Evolutionary conservation across 352 stramenopile genomes (phyloP).

Genomic region (Pythium brachiatum): DNA sequence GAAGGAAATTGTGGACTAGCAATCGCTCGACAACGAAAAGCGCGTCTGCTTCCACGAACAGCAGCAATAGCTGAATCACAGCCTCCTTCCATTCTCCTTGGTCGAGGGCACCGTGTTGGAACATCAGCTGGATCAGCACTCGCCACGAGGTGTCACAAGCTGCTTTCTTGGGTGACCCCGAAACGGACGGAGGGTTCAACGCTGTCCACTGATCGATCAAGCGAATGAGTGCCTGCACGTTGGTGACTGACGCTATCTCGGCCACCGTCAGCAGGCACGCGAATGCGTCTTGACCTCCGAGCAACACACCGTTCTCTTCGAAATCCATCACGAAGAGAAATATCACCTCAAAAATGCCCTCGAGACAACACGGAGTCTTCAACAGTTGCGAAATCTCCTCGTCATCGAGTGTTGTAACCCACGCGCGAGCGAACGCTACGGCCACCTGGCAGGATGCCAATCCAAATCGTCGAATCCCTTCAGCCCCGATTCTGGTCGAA

Average conservation of each 20-base stretch:
- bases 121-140: not conserved
- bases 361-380: not conserved
- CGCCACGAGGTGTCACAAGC: not conserved
- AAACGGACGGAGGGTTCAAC: not conserved
- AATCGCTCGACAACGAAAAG: not conserved
- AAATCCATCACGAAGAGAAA: not conserved
- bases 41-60: not conserved
- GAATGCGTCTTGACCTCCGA: not conserved
- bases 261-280: not conserved
- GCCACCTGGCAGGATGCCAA: not conserved
- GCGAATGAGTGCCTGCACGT: not conserved
- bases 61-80: not conserved
- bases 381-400: not conserved
- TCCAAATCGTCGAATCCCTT: not conserved
- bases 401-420: not conserved
- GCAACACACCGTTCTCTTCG: not conserved
- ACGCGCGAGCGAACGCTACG: not conserved
- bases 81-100: not conserved
- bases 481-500: not conserved
- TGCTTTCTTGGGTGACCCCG: not conserved
- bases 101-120: not conserved
- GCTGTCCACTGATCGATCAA: not conserved
- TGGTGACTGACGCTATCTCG: not conserved
- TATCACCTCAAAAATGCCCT: constrained; percentile 5
- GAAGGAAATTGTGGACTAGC: not conserved